Percentiles rank a stretch among this genome's conserved stretches.
phyloP scores from a whole-genome alignment of 1,284 basidiomycete species.

The Coniferiporia sulphurascens region DNA sequence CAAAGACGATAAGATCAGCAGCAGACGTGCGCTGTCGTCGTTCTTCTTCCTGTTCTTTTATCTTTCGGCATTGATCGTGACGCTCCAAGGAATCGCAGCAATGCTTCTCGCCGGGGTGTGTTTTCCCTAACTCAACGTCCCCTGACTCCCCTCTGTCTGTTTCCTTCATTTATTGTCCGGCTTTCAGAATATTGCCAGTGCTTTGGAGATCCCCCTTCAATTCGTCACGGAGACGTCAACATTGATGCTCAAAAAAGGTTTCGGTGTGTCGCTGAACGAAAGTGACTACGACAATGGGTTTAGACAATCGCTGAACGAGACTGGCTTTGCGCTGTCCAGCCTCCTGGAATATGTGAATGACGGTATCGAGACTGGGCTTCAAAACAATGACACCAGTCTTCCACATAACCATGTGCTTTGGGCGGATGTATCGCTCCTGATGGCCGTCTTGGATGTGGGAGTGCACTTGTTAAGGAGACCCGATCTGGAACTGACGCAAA shows the following conservation, averaged over 20 bases:
- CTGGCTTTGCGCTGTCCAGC: constrained; percentile 1
- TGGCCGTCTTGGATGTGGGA: constrained; percentile 11
- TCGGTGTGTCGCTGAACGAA: neutral
- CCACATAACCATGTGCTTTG: constrained; percentile 2
- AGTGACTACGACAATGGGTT: constrained; percentile 2
- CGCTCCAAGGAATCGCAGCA: constrained; percentile 15
- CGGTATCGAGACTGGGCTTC: neutral
- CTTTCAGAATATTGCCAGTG: constrained; percentile 8
- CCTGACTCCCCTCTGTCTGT: too few species aligned
- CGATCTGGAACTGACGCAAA: neutral
- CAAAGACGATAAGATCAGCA: constrained; percentile 11
- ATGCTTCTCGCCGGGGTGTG: constrained; percentile 12
- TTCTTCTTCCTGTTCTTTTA: constrained; percentile 17
- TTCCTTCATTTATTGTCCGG: neutral
- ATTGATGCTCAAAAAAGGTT: neutral
- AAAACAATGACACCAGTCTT: neutral
- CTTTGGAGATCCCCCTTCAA: constrained; percentile 9
- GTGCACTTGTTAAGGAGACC: neutral
- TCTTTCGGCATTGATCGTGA: constrained; percentile 15
- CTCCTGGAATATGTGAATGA: constrained; percentile 1
- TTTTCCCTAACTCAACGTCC: neutral
- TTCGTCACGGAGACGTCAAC: neutral
- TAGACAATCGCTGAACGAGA: constrained; percentile 5
- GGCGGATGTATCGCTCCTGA: constrained; percentile 6
- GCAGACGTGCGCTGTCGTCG: constrained; percentile 6